Evolutionary conservation across 441 rosid genomes (phyloP).

Genomic region (Euphorbia celastroides): DNA sequence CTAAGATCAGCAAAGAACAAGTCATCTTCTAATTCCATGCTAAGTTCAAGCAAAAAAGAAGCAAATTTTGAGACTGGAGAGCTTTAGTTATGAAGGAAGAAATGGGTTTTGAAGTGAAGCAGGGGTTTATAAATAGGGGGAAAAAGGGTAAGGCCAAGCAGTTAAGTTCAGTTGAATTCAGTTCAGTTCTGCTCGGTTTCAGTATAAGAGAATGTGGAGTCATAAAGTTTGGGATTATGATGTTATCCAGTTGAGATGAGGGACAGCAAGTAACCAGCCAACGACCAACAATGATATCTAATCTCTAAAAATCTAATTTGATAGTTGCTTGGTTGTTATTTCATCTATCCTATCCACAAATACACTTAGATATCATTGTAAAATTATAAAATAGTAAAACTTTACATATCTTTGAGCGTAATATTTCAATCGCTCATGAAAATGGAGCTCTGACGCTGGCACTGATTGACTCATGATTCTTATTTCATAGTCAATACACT

Average conservation of each 20-base stretch:
- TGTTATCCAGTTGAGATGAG: slow-evolving; percentile 47
- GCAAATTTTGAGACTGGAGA: neutral
- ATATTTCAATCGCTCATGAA: no score
- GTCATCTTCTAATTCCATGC: slow-evolving; percentile 85
- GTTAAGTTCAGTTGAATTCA: no score
- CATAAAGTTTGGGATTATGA: slow-evolving; percentile 43
- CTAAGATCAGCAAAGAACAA: slow-evolving; percentile 78
- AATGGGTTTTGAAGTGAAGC: slow-evolving; percentile 18
- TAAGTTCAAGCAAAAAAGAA: no score
- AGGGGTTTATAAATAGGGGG: slow-evolving; percentile 39
- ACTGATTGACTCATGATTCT: slow-evolving; percentile 17
- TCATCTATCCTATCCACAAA: slow-evolving; percentile 15
- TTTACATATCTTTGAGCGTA: no score
- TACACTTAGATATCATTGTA: neutral
- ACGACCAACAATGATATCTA: slow-evolving; percentile 32
- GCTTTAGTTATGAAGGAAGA: neutral
- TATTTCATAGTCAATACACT: slow-evolving; percentile 18
- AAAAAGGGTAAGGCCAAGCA: slow-evolving; percentile 14
- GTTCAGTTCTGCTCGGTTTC: no score
- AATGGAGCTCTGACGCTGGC: no score
- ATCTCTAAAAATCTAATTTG: slow-evolving; percentile 10
- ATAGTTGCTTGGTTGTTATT: slow-evolving; percentile 25
- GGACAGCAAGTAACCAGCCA: slow-evolving; percentile 30
- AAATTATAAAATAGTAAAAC: no score
- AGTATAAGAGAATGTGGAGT: slow-evolving; percentile 58